Conservation (phyloP, 495 filamentous ascomycete species). For the Penicillium taxi region DNA sequence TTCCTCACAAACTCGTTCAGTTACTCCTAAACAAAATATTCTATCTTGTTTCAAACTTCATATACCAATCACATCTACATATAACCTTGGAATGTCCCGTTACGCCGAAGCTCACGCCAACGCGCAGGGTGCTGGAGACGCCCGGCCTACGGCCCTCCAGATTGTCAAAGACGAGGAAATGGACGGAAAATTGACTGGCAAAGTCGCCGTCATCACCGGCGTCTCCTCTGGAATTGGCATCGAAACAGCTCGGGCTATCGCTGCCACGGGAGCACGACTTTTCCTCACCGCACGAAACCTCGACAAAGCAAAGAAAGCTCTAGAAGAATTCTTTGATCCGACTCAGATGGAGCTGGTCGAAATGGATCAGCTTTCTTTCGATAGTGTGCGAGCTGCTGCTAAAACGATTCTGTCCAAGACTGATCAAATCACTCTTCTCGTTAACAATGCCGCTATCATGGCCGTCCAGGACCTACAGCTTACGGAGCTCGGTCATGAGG, state of each 20-base stretch:
- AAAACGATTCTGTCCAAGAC: conserved; percentile 29
- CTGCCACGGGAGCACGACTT: conserved; percentile 42
- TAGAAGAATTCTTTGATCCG: conserved; percentile 24
- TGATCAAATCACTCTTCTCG: conserved; percentile 38
- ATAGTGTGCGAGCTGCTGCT: conserved; percentile 34
- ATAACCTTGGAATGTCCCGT: conserved; percentile 3
- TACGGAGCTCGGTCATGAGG: conserved; percentile 39
- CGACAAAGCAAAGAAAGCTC: conserved; percentile 25
- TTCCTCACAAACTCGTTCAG: too few relatives aligned
- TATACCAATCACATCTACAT: too few relatives aligned
- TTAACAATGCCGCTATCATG: conserved; percentile 46
- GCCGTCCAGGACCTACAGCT: conserved; percentile 26
- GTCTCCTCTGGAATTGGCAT: conserved; percentile 47
- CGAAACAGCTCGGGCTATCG: conserved; percentile 42
- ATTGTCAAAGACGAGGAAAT: conserved; percentile 45
- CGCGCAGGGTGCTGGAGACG: conserved; percentile 44
- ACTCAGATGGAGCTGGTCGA: conserved; percentile 18
- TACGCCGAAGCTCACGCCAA: conserved; percentile 37
- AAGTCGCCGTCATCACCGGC: conserved; percentile 47
- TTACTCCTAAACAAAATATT: too few relatives aligned
- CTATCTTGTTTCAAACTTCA: background rate
- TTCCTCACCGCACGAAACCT: conserved; percentile 38
- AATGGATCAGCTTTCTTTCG: conserved; percentile 38
- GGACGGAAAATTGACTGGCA: conserved; percentile 31
- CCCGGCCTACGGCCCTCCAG: conserved; percentile 47